Evolutionary conservation across 1,284 basidiomycete genomes (phyloP), one percentile per base, ranked within the genome.

Genomic region (Sporisorium iseilematis-ciliati): DNA sequence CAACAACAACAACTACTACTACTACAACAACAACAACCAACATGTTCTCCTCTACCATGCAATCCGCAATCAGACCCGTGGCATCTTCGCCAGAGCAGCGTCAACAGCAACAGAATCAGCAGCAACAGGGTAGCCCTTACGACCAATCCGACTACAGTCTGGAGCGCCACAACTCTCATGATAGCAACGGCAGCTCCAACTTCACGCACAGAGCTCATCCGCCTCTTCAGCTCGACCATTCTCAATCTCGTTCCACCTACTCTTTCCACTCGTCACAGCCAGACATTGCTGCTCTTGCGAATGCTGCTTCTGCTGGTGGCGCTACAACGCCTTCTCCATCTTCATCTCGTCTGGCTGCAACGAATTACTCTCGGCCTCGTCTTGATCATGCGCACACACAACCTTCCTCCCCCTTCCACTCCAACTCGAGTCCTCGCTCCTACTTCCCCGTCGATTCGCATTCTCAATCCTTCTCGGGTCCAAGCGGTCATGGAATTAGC

Each of bases 161-260:
- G 1, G 63, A 69, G 48, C 66, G 63, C 25, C 59, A 57, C 46
- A 60, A 58, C 42, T 75, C 72, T 23, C 66, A 69, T 52, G 72
- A 75, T 29, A 66, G 63, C 66, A 69, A 56, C 49, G 56, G 29
- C 52, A 75, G 65, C 55, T 71, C 64, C 61, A 67, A 68, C 57
- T 70, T 70, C 33, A 71, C 68, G 2, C 73, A 71, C 54, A 55
- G 54, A 38, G 62, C 63, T 21, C 57, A 25, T 18, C 60, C 31
- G 2, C 61, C 43, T 52, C 38, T 25, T 3, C 5, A 31, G 10
- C 61, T 53, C 38, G 33, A 41, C 14, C 49, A 48, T 42, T 54
- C 51, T 18, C 49, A 48, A 46, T 54, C 51, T 33, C 31, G 52
- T 7, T 65, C 71, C 35, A 65, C 31, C 51, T 46, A 49, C 54